phyloP scores from a whole-genome alignment of 768 basidiomycete genomes.

The Suillus weaverae region DNA sequence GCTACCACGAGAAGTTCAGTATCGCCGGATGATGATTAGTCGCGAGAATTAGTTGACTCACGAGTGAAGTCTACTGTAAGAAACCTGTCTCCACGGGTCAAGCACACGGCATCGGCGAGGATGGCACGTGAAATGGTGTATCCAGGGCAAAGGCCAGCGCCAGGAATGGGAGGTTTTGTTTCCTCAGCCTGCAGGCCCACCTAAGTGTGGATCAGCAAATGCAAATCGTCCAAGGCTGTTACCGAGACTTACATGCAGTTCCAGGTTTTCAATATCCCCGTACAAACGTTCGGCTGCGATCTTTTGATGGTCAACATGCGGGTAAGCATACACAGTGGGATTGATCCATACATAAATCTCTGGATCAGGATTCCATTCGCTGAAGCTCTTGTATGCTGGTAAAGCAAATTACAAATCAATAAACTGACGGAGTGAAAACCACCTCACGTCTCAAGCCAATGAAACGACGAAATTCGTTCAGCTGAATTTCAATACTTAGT shows the following conservation, averaged over 20 bases:
- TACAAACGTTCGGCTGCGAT: constrained; percentile 65
- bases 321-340: not conserved
- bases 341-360: constrained; percentile 48
- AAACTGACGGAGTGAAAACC: not conserved
- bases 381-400: constrained; percentile 59
- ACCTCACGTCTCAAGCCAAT: constrained; percentile 64
- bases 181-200: constrained; percentile 75
- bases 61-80: constrained; percentile 77
- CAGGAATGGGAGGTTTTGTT: constrained; percentile 59
- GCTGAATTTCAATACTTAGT: constrained; percentile 27
- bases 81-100: constrained; percentile 79
- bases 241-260: constrained; percentile 59
- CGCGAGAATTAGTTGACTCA: constrained; percentile 33
- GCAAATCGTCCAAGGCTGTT: not conserved
- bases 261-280: constrained; percentile 73
- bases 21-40: not conserved
- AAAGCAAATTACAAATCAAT: constrained; percentile 7
- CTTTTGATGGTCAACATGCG: constrained; percentile 31
- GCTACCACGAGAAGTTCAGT: constrained; percentile 41
- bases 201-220: constrained; percentile 29
- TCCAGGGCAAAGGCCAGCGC: constrained; percentile 78
- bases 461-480: constrained; percentile 75
- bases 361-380: constrained; percentile 70
- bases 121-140: constrained; percentile 87
- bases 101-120: constrained; percentile 71